Evolutionary conservation across 2,329 filamentous ascomycete genomes (phyloP).

Genomic region (Trichoderma simmonsii): DNA sequence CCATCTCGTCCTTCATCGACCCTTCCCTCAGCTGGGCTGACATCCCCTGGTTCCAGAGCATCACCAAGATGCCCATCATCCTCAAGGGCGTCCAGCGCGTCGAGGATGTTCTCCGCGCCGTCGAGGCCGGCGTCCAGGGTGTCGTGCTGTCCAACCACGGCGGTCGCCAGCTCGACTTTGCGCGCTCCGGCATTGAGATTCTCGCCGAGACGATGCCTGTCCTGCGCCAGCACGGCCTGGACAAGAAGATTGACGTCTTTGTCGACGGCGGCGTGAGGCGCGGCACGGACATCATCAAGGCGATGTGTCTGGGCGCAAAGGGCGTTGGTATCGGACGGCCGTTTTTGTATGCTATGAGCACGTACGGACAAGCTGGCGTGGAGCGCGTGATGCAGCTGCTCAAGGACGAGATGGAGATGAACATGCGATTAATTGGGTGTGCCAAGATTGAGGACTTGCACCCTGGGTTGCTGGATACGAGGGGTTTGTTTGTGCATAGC

Average conservation of each 20-base stretch:
- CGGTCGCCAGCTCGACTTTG: slow-evolving; percentile 88
- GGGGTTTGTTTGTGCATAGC: slow-evolving; percentile 59
- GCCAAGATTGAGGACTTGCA: slow-evolving; percentile 72
- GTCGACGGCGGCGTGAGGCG: slow-evolving; percentile 88
- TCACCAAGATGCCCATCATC: slow-evolving; percentile 92
- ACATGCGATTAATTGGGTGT: slow-evolving; percentile 90
- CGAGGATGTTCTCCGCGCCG: slow-evolving; percentile 88
- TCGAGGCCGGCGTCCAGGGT: slow-evolving; percentile 76
- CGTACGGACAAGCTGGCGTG: slow-evolving; percentile 83
- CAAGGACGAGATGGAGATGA: slow-evolving; percentile 98
- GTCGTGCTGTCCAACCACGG: slow-evolving; percentile 97
- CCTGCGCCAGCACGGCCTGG: slow-evolving; percentile 68
- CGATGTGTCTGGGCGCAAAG: slow-evolving; percentile 83
- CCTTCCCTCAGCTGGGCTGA: slow-evolving; percentile 91
- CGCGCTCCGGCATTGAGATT: slow-evolving; percentile 83
- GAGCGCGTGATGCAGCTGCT: slow-evolving; percentile 88
- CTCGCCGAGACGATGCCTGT: slow-evolving; percentile 92
- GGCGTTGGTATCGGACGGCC: slow-evolving; percentile 93
- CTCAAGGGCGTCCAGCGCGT: slow-evolving; percentile 96
- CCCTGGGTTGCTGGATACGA: slow-evolving; percentile 74
- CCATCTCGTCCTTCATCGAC: slow-evolving; percentile 96
- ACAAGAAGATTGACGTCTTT: slow-evolving; percentile 79
- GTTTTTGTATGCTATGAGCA: slow-evolving; percentile 93
- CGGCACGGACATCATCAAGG: slow-evolving; percentile 93
- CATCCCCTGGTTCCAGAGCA: slow-evolving; percentile 84